A percentile compares a stretch with the other conserved stretches of the same genome.
Evolutionary conservation across 2,329 filamentous ascomycete species (phyloP).

Genomic region (Periconia sp.): DNA sequence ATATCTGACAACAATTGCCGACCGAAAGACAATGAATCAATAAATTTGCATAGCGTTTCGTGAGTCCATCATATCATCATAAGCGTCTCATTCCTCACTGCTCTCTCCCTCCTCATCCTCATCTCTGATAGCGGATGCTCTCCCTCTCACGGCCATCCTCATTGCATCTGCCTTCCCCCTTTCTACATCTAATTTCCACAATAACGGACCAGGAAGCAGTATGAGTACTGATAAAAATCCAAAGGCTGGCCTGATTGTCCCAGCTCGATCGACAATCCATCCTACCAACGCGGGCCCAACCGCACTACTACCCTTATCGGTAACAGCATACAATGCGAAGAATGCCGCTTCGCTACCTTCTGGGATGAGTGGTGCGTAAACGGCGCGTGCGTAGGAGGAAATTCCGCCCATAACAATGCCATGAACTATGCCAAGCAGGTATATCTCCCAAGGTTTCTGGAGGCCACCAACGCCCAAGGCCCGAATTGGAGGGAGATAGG

Average conservation of each 20-base stretch:
- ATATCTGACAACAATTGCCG: too few species aligned
- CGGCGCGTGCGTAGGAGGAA: constrained; percentile 84
- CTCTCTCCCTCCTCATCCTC: too few species aligned
- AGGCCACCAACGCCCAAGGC: constrained; percentile 77
- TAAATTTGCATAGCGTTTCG: too few species aligned
- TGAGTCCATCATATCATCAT: too few species aligned
- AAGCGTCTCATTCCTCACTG: too few species aligned
- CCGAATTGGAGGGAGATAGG: constrained; percentile 79
- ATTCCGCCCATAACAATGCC: constrained; percentile 89
- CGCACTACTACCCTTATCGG: constrained; percentile 90
- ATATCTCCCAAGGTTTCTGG: constrained; percentile 92
- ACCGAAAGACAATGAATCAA: too few species aligned
- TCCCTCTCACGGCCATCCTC: too few species aligned
- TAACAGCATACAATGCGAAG: constrained; percentile 92
- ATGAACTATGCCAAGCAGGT: constrained; percentile 82
- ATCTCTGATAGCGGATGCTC: too few species aligned
- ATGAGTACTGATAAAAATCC: constrained; percentile 83
- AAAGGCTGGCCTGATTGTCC: constrained; percentile 67
- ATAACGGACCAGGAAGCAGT: constrained; percentile 76
- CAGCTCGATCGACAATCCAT: constrained; percentile 74
- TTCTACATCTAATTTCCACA: constrained; percentile 81
- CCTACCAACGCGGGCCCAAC: constrained; percentile 92
- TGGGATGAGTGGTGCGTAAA: constrained; percentile 89
- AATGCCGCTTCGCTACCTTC: constrained; percentile 92
- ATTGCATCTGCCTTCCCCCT: constrained; percentile 46